Base-by-base conservation (phyloP, 495 filamentous ascomycete genomes). In the Aspergillus nanangensis region DNA sequence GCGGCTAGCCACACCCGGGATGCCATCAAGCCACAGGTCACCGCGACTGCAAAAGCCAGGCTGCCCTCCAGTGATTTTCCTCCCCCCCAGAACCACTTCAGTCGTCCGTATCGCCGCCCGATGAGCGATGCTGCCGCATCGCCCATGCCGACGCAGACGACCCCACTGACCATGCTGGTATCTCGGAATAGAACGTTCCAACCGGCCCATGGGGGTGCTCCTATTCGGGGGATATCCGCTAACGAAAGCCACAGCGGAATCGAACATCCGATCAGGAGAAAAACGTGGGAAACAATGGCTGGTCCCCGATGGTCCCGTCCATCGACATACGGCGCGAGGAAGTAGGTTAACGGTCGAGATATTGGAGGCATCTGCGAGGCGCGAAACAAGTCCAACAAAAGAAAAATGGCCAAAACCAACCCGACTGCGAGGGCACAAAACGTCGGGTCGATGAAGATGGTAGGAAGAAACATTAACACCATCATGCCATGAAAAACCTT, bases 401-500 rank as follows among this genome's bases (percentile, higher is more conserved):
- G 71, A 67, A 99, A 97, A 29, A 90, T 69, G 10, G 82, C 77
- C 22, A 97, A 76, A 13, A 88, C 78, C 20, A 95, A 66, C 1
- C 72, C 72, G 35, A 97, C 68, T 1, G 88, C 87, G 5, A 98
- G 75, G 1, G 88, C 79, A 36, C 81, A 79, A 58, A 90, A 97
- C 14, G 80, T 63, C 7, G 93, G 94, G 62, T 97, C 94, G 49
- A 96, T 63, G 57, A 83, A 94, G 2, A 82, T 83, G 2, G 87
- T 79, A 9, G 93, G 89, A 3, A 96, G 75, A 50, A 99, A 86
- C 88, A 99, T 95, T 33, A 81, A 77, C 27, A 97, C 90, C 81
- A 96, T 96, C 81, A 90, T 95, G 50, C 92, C 93, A 63, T 99
- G 93, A 65, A 99, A 99, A 8, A 99, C 86, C 65, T 99, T 99